Base-by-base conservation (phyloP, 371 early-diverging fungal genomes). In the Phascolomyces articulosus region DNA sequence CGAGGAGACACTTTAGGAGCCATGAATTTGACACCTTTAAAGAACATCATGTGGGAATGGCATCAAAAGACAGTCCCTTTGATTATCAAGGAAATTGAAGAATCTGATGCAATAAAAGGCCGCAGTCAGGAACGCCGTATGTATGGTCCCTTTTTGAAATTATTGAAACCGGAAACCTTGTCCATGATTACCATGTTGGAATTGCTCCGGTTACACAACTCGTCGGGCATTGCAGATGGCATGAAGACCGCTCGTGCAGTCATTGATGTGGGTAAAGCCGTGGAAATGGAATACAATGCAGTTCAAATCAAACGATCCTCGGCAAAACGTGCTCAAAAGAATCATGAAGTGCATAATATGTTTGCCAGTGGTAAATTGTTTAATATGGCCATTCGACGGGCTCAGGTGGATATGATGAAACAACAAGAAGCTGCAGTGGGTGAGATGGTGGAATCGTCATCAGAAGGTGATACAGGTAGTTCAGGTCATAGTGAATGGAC, bases 151-250 rank as follows among this genome's bases (percentile, higher is more conserved):
- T 93, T 94, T 66, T 75, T 96, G 48, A 80, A 80, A 56, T 73
- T 91, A 48, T 69, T 96, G 7, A 84, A 86, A 15, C 80, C 94
- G 16, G 91, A 92, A 44, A 91, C 92, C 64, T 72, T 96, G 40
- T 86, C 96, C 0, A 82, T 90, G n/a, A 92, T 96, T 57, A 90
- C 93, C 31, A 94, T 98, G 61, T 72, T 93, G 31, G 94, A 93
- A 67, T 67, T 94, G 10, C 58, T 96, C 40, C 87, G 95, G 27
- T 69, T 86, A 23, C 84, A 88, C 71, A 85, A 80, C 58, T 73
- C 77, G 48, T 77, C 85, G 29, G 89, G 88, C 16, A 77, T 85
- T 47, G 80, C 81, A 40, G 87, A 87, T 60, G 88, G 88, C 47
- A 87, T 87, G 80, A 83, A 85, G 61, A 86, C 88, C 1, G 85